A percentile compares a stretch with the other conserved stretches of the same genome.
These are phyloP conservation scores for Diaporthe aspalathi DNA, from an alignment of 2,329 filamentous ascomycete genomes.

Conservation along the genomic window DNA sequence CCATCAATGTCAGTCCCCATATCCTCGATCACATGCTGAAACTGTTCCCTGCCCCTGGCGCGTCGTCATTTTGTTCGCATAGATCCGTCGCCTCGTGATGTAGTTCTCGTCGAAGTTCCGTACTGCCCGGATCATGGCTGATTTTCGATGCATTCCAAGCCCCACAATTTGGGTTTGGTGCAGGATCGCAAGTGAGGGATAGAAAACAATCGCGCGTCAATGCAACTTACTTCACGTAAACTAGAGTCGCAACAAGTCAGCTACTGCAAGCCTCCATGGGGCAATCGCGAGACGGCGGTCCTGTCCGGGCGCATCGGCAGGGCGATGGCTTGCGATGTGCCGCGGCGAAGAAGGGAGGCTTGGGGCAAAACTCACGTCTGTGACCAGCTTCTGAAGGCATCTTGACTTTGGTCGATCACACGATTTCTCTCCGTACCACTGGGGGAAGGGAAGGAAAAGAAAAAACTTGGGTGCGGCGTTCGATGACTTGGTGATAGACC, in stretches of 20 bases:
- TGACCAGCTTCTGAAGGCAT: constrained; percentile 91
- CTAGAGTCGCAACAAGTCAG: constrained; percentile 62
- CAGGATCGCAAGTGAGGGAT: not conserved
- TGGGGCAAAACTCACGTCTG: constrained; percentile 76
- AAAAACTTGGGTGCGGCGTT: constrained; percentile 54
- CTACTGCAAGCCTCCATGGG: constrained; percentile 42
- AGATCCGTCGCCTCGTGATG: constrained; percentile 22
- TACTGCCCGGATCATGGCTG: constrained; percentile 11
- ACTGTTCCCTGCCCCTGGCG: constrained; percentile 41
- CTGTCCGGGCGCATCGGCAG: constrained; percentile 39
- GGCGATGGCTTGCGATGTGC: constrained; percentile 42
- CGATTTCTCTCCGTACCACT: constrained; percentile 42
- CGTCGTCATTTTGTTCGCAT: constrained; percentile 38
- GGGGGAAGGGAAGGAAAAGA: constrained; percentile 57
- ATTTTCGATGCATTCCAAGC: constrained; percentile 21
- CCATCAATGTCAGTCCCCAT: constrained; percentile 43
- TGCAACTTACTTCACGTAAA: constrained; percentile 88
- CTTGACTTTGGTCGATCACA: constrained; percentile 60
- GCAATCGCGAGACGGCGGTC: constrained; percentile 34
- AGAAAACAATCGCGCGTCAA: constrained; percentile 34
- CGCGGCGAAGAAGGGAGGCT: not conserved
- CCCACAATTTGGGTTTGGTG: constrained; percentile 31
- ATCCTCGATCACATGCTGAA: constrained; percentile 36
- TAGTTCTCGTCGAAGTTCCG: not conserved
- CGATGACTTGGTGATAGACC: constrained; percentile 45